Base-by-base conservation (phyloP, 257 asterid species). In the Gentiana macrophylla region DNA sequence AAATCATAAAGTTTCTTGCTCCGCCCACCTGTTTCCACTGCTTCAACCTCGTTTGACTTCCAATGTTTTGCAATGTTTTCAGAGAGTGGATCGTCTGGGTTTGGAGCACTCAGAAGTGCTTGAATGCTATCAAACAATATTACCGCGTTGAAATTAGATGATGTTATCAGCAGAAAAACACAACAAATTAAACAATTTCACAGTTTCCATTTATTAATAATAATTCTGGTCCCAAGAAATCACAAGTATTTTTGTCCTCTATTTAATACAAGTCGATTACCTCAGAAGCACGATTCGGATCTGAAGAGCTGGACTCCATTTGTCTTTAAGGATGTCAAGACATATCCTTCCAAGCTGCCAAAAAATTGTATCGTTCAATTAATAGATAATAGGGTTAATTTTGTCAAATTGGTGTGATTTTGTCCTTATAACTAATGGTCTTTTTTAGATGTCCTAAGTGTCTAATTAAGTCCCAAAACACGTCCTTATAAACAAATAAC, bases 221-320 rank as follows among this genome's bases (percentile, higher is more conserved):
- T 41, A 7, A 41, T 5, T 1, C 9, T 2, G 9, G 46, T 5
- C 5, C 9, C 5, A 2, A 41, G 9, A 7, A 7, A 41, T 15
- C 24, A 15, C 24, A 15, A 15, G 24, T 15, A 15, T 15, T 15
- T 15, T 15, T 15, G 24, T 15, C 24, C 24, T 15, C 24, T 41
- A 41, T 1, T 10, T 5, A 41, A 41, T 10, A 4, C 5, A 41
- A 5, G 46, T 41, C 8, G 46, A 41, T 41, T 71, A 89, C 97
- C 97, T 86, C 72, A 89, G 64, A 64, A 89, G 81, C 44, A 89
- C 97, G 8, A 95, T 89, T 70, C 97, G 84, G 43, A 89, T 89
- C 83, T 89, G 97, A 63, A 89, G 97, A 4, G 97, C 97, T 10
- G 97, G 97, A 70, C 97, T 89, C 95, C 95, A 89, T 67, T 89